Base-by-base conservation (phyloP, 805 yeast species). In the Teunomyces pallodes region DNA sequence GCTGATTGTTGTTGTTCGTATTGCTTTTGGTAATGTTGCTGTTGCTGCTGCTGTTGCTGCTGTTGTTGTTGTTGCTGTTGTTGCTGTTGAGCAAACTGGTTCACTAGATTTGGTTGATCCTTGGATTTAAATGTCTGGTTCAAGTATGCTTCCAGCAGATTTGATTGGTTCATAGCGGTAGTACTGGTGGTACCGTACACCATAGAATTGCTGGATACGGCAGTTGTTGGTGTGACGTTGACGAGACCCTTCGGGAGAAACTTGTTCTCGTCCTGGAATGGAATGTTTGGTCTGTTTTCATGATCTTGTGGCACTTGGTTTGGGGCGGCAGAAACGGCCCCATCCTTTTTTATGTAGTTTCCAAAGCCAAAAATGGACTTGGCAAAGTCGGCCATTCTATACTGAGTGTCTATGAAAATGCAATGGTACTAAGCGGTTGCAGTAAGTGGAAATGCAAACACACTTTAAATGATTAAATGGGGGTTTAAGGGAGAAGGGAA, bases 141-240 rank as follows among this genome's bases (percentile, higher is more conserved):
- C 35, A 63, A 52, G 42, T 56, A 62, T 12, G 63, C 45, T 39
- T 58, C 66, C 49, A 54, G 58, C 31, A 56, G 54, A 31, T 29
- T 26, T 24, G 47, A 14, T 16, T 50, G 28, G 13, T 27, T 39
- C 46, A 52, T 49, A 42, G 57, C 49, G 47, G 54, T 55, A 31
- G 55, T 43, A 36, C 62, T 48, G 56, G 86, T 84, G 4, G 90
- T 84, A 2, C 90, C 91, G 64, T 83, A 79, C 1, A 81, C 91
- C 64, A 82, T 76, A 2, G 85, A 77, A 48, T 76, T 77, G 51
- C 80, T 79, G 42, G 83, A 75, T 8, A 86, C 66, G 0, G 90
- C 90, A 2, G 87, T 85, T 2, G 92, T 84, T 14, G 91, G 87
- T 4, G 82, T 72, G 0, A 66, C 68, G 31, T 53, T 52, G 36